Conservation (phyloP, 2,329 filamentous ascomycete genomes). For the Botrytis porri region DNA sequence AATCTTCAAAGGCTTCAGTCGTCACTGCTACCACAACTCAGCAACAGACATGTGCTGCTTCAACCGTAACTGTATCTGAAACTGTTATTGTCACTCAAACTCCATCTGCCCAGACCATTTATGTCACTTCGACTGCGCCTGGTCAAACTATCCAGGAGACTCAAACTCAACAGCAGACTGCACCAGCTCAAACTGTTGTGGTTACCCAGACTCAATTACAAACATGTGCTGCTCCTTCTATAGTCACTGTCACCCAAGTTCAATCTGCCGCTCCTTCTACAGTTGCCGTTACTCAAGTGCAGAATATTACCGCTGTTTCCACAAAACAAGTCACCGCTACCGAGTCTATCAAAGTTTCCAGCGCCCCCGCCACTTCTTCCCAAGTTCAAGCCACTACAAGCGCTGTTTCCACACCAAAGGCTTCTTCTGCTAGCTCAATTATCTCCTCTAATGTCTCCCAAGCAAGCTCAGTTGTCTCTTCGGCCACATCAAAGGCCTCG, state of each 20-base stretch:
- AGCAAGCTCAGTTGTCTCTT: neutral
- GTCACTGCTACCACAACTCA: conserved; percentile 8
- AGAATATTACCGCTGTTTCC: neutral
- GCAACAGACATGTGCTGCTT: neutral
- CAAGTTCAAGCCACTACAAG: neutral
- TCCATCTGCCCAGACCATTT: neutral
- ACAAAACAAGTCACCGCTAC: neutral
- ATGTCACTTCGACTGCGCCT: neutral
- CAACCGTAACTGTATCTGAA: neutral
- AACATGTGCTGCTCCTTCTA: neutral
- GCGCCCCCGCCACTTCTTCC: neutral
- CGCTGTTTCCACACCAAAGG: neutral
- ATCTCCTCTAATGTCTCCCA: neutral
- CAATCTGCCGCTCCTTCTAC: neutral
- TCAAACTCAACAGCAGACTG: neutral
- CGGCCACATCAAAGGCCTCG: neutral
- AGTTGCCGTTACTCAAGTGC: neutral
- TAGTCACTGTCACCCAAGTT: neutral
- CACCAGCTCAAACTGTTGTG: neutral
- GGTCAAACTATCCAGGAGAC: neutral
- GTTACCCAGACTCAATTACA: neutral
- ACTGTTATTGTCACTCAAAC: neutral
- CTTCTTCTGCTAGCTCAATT: neutral
- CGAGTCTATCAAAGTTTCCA: neutral
- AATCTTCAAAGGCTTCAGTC: neutral